A percentile compares a stretch with the other conserved stretches of the same genome.
Conservation (phyloP, 116 monocot species). For the Phalaenopsis hybrid region DNA sequence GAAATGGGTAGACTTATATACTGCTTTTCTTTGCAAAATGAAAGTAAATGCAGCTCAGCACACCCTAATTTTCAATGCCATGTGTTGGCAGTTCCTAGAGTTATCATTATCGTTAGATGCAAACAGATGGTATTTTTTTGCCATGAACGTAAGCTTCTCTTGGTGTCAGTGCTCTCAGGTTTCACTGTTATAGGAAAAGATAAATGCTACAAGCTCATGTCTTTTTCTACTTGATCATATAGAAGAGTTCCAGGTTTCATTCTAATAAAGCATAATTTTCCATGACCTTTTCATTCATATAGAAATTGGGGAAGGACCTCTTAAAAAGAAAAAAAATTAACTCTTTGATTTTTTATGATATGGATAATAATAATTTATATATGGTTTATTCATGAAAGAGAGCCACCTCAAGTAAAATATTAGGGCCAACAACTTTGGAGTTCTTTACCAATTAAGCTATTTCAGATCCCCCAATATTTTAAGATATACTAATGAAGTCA, state of each 20-base stretch:
- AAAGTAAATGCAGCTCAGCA: neutral
- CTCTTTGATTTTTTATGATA: neutral
- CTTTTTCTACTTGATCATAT: neutral
- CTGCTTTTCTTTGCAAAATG: neutral
- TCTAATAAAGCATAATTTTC: neutral
- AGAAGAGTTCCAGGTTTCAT: neutral
- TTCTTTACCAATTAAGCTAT: too few relatives aligned
- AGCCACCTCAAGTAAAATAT: neutral
- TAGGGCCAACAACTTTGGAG: too few relatives aligned
- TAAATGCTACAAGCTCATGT: neutral
- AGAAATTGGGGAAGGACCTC: neutral
- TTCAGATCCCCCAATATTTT: too few relatives aligned
- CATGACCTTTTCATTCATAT: neutral
- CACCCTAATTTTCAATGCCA: conserved; percentile 10
- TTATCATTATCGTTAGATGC: neutral
- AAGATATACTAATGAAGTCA: too few relatives aligned
- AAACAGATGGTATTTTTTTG: neutral
- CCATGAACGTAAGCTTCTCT: conserved; percentile 3
- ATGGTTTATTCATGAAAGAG: neutral
- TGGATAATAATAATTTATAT: neutral
- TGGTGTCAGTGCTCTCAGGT: neutral
- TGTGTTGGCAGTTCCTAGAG: conserved; percentile 12
- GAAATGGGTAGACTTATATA: neutral
- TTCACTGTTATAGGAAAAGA: conserved; percentile 10
- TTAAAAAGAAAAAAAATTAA: neutral